These are phyloP conservation scores for Cryptococcus deneoformans DNA, from an alignment of 1,284 basidiomycete species.

Conservation along the genomic window DNA sequence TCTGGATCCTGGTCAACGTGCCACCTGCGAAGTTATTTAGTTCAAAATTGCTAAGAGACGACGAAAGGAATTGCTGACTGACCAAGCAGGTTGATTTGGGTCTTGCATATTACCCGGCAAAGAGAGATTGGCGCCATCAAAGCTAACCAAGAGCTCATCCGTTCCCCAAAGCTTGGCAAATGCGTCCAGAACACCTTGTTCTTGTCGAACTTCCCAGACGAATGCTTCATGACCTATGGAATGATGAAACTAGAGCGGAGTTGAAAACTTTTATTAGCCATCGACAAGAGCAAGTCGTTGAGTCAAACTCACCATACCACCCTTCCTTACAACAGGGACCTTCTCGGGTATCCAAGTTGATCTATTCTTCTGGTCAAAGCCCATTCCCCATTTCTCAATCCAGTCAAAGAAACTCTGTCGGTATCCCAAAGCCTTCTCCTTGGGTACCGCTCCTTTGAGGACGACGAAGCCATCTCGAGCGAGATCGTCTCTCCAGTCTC, in stretches of 20 bases:
- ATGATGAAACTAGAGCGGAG: conserved; percentile 1
- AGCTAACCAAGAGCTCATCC: conserved; percentile 17
- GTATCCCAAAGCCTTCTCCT: conserved; percentile 26
- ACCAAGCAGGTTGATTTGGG: too few species aligned
- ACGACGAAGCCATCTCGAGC: conserved; percentile 31
- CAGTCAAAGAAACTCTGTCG: conserved; percentile 26
- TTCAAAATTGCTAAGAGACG: too few species aligned
- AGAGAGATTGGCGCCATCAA: conserved; percentile 5
- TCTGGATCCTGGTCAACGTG: neutral
- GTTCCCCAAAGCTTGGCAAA: conserved; percentile 24
- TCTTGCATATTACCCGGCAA: too few species aligned
- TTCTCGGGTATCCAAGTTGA: conserved; percentile 26
- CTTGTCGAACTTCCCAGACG: conserved; percentile 37
- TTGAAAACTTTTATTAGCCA: conserved; percentile 2
- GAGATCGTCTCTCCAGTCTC: conserved; percentile 37
- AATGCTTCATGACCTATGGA: neutral
- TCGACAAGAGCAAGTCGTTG: too few species aligned
- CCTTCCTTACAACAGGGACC: conserved; percentile 26
- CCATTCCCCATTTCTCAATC: conserved; percentile 33
- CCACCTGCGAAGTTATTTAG: too few species aligned
- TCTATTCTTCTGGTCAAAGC: conserved; percentile 33
- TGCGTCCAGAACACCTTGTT: conserved; percentile 27
- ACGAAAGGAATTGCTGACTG: too few species aligned
- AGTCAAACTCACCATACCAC: conserved; percentile 16
- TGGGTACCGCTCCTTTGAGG: conserved; percentile 32